phyloP scores from a whole-genome alignment of 176 grass and related monocot species.

The Dendrocalamus sinicus region DNA sequence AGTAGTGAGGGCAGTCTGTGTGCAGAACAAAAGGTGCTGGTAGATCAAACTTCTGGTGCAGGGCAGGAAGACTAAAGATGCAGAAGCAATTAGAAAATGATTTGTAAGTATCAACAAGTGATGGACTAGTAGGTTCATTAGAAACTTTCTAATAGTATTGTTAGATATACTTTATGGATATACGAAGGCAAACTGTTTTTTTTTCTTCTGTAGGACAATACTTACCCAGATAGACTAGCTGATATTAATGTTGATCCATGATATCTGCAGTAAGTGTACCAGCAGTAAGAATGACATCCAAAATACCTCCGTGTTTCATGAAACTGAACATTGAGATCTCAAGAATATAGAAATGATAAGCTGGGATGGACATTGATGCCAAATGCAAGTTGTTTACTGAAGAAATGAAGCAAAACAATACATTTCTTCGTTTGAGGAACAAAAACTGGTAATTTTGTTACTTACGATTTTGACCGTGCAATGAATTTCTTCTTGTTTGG shows the following conservation, averaged over 20 bases:
- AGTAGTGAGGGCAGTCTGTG: conserved; percentile 94
- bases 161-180: conserved; percentile 37
- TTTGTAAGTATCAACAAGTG: not conserved
- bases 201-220: conserved; percentile 27
- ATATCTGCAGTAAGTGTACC: conserved; percentile 67
- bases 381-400: conserved; percentile 20
- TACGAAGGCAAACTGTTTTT: not conserved
- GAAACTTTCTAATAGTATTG: not conserved
- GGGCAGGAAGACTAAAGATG: conserved; percentile 76
- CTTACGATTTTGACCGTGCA: conserved; percentile 90
- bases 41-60: conserved; percentile 99
- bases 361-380: conserved; percentile 5
- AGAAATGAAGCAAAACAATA: not conserved
- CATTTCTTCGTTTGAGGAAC: not conserved
- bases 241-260: conserved; percentile 95
- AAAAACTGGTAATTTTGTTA: not conserved
- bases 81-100: conserved; percentile 39
- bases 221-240: conserved; percentile 86
- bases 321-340: conserved; percentile 5
- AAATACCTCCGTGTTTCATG: conserved; percentile 15
- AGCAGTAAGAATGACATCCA: conserved; percentile 15
- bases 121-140: not conserved
- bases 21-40: conserved; percentile 91
- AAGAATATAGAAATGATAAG: not conserved
- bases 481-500: conserved; percentile 99